Conservation (phyloP, 2,329 filamentous ascomycete genomes). For the Fusarium keratoplasticum region DNA sequence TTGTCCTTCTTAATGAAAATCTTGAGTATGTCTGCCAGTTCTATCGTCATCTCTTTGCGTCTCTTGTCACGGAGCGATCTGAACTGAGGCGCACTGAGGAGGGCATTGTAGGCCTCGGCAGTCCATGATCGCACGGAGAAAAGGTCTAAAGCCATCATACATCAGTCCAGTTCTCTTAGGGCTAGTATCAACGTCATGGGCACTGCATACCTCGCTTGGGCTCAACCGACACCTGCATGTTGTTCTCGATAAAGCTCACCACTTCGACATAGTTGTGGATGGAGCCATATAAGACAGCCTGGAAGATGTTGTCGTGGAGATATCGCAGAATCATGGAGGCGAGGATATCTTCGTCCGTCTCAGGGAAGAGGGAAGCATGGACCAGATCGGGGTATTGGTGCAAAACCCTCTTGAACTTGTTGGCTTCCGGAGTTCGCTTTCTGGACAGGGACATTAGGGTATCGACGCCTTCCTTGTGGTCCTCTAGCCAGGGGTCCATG, state of each 20-base stretch:
- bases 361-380: conserved; percentile 48
- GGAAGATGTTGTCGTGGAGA: conserved; percentile 51
- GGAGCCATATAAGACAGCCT: conserved; percentile 47
- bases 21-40: conserved; percentile 44
- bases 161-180: background rate
- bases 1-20: conserved; percentile 45
- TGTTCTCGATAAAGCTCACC: conserved; percentile 49
- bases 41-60: conserved; percentile 43
- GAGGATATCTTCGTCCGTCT: conserved; percentile 54
- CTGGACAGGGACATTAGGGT: conserved; percentile 31
- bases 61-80: conserved; percentile 36
- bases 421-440: conserved; percentile 41
- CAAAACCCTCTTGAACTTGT: conserved; percentile 43
- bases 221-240: conserved; percentile 50
- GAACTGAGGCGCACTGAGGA: conserved; percentile 49
- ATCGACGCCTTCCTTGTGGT: conserved; percentile 42
- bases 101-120: conserved; percentile 52
- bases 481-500: conserved; percentile 47
- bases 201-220: conserved; percentile 51
- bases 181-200: background rate
- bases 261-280: conserved; percentile 39
- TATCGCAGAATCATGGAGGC: conserved; percentile 51
- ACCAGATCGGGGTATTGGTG: conserved; percentile 48
- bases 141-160: conserved; percentile 42
- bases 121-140: conserved; percentile 53